These are phyloP conservation scores for Fonsecaea pugnacius DNA, from an alignment of 2,329 filamentous ascomycete genomes.

Conservation along the genomic window DNA sequence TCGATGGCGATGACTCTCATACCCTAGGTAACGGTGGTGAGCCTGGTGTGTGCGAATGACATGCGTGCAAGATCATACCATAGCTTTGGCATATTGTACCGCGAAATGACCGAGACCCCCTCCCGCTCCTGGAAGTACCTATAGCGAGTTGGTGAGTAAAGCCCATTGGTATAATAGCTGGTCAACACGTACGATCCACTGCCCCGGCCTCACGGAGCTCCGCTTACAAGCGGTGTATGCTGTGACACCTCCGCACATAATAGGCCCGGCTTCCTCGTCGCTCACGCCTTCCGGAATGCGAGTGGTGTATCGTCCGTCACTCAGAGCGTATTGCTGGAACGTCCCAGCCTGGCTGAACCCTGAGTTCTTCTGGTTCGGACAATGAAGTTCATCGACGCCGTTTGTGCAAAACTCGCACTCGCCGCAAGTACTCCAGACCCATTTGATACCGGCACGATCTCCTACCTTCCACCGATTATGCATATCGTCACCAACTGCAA, in stretches of 20 bases:
- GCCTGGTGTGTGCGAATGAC: neutral
- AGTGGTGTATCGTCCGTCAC: constrained; percentile 44
- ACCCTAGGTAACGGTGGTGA: constrained; percentile 29
- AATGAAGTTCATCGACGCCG: constrained; percentile 45
- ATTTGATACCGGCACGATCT: constrained; percentile 85
- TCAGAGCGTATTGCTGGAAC: constrained; percentile 45
- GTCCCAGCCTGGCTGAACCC: constrained; percentile 47
- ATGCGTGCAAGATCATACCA: constrained; percentile 31
- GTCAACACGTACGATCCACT: constrained; percentile 38
- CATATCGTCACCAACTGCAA: constrained; percentile 73
- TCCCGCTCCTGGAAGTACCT: constrained; percentile 39
- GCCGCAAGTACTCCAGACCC: constrained; percentile 86
- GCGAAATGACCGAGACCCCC: constrained; percentile 42
- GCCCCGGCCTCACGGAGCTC: constrained; percentile 41
- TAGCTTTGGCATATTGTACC: constrained; percentile 43
- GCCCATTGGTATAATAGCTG: no score
- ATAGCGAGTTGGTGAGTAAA: constrained; percentile 4
- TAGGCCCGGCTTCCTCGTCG: constrained; percentile 46
- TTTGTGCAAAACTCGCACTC: constrained; percentile 75
- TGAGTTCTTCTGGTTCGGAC: constrained; percentile 44
- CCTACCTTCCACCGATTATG: constrained; percentile 76
- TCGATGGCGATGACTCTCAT: constrained; percentile 49
- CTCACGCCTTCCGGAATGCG: constrained; percentile 44
- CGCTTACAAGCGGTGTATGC: constrained; percentile 48
- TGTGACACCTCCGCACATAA: constrained; percentile 48